Evolutionary conservation across 108 stramenopile species (phyloP).

Genomic region (Nitzschia sp.): DNA sequence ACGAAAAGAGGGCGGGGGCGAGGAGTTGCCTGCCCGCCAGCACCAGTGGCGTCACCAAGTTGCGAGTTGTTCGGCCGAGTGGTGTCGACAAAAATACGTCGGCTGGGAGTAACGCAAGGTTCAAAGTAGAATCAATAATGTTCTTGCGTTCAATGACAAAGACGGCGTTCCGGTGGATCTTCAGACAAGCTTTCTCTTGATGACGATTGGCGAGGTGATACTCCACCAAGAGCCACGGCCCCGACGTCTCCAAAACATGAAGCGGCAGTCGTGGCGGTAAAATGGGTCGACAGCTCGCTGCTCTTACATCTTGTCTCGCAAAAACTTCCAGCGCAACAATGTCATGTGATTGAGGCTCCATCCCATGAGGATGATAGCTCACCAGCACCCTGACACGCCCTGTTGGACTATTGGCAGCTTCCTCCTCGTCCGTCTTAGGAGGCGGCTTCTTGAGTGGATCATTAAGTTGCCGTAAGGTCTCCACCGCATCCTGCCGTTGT

Average conservation of each 20-base stretch:
- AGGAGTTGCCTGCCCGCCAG: conserved; percentile 57
- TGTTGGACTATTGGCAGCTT: conserved; percentile 1
- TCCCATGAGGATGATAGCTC: conserved; percentile 75
- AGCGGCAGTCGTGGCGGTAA: conserved; percentile 66
- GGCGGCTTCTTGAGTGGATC: conserved; percentile 2
- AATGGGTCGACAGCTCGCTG: conserved; percentile 48
- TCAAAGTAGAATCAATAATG: conserved; percentile 60
- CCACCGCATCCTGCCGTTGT: conserved; percentile 6
- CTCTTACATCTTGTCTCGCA: conserved; percentile 56
- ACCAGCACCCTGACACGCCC: conserved; percentile 71
- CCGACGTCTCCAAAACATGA: conserved; percentile 52
- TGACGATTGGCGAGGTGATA: conserved; percentile 27
- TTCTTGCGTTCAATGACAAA: conserved; percentile 88
- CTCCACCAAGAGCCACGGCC: conserved; percentile 56
- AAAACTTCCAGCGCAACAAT: conserved; percentile 81
- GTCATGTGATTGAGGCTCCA: conserved; percentile 70
- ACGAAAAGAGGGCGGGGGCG: conserved; percentile 68
- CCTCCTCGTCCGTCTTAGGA: conserved; percentile 1
- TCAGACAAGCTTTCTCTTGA: conserved; percentile 28
- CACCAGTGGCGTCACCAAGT: conserved; percentile 58
- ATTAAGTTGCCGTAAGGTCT: neutral
- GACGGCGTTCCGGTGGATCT: conserved; percentile 77
- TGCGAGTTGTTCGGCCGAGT: conserved; percentile 49
- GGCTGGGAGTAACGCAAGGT: conserved; percentile 67
- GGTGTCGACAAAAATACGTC: conserved; percentile 73